Conservation (phyloP, 768 basidiomycete genomes). For the Nevesoporus exiguus region DNA sequence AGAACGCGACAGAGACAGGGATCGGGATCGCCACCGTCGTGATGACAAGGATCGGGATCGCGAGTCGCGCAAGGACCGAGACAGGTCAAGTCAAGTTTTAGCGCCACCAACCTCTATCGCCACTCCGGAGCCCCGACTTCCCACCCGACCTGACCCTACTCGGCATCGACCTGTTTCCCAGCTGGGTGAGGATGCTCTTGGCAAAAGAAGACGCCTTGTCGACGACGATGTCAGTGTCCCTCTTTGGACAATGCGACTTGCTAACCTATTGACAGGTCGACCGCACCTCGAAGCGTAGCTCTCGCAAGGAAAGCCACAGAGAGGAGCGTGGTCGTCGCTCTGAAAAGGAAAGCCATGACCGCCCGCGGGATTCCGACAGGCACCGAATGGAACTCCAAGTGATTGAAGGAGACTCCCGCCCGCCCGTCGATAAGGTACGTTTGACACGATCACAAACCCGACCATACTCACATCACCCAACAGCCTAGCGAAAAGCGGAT, state of each 20-base stretch:
- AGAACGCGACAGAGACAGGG: conserved; percentile 49
- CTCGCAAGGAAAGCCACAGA: conserved; percentile 73
- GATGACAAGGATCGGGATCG: conserved; percentile 66
- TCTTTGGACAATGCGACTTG: not conserved
- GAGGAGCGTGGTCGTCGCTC: conserved; percentile 68
- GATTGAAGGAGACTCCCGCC: conserved; percentile 47
- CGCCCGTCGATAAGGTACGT: conserved; percentile 61
- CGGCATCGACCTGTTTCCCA: conserved; percentile 49
- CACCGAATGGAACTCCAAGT: conserved; percentile 61
- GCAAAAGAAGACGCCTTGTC: conserved; percentile 63
- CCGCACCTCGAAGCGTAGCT: conserved; percentile 74
- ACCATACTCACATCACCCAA: conserved; percentile 2
- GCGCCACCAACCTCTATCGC: conserved; percentile 29
- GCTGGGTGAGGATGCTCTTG: conserved; percentile 59
- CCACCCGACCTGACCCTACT: conserved; percentile 56
- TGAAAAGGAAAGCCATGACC: conserved; percentile 69
- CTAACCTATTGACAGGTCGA: conserved; percentile 49
- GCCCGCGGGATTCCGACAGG: conserved; percentile 64
- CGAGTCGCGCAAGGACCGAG: conserved; percentile 60
- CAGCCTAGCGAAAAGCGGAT: conserved; percentile 54
- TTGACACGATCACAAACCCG: not conserved
- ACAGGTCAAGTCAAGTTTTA: conserved; percentile 36
- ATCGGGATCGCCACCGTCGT: conserved; percentile 47
- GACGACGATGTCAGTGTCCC: conserved; percentile 68
- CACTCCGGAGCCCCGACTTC: conserved; percentile 52